Base-by-base conservation (phyloP, 176 grass and related monocot genomes). In the Cenchrus fungigraminus region DNA sequence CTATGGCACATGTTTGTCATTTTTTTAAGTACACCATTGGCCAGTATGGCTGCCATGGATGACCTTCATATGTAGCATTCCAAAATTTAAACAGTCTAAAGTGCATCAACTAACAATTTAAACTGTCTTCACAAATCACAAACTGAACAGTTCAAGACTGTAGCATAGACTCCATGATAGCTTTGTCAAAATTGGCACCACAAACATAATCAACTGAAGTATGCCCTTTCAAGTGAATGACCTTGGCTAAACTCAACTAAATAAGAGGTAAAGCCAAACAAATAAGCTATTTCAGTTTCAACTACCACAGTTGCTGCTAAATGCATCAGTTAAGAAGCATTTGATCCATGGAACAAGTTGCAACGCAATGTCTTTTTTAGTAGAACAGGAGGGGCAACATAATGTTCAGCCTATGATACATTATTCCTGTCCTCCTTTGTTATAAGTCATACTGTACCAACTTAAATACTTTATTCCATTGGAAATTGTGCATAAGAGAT, bases 271-370 rank as follows among this genome's bases (percentile, higher is more conserved):
- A 79, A 78, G 40, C 59, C 73, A 82, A 72, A 86, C 16, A 77
- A 73, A 43, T 74, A 84, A 66, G 40, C 34, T 64, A 28, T 62
- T 71, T 70, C 53, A 81, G 45, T 61, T 63, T 69, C 44, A 77
- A 37, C 34, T 45, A 40, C 50, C 54, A 84, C 4, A 61, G 32
- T 43, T 31, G 45, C 43, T 78, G 15, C 0, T 51, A 42, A 83
- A 63, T 50, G 32, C 3, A 76, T 71, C 7, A 78, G 50, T 31
- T 74, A 40, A 49, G 29, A 8, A 80, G 51, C 8, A 86, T 71
- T 70, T 37, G 53, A 55, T 47, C 15, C 77, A 54, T 53, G 12
- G 44, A 73, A 65, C 12, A 82, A 72, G 34, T 31, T 71, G 34
- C 22, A 57, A 72, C 79, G 31, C 73, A 57, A 17, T 0, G 6